These are phyloP conservation scores for Fomitopsis schrenkii DNA, from an alignment of 1,284 basidiomycete genomes.

Conservation along the genomic window DNA sequence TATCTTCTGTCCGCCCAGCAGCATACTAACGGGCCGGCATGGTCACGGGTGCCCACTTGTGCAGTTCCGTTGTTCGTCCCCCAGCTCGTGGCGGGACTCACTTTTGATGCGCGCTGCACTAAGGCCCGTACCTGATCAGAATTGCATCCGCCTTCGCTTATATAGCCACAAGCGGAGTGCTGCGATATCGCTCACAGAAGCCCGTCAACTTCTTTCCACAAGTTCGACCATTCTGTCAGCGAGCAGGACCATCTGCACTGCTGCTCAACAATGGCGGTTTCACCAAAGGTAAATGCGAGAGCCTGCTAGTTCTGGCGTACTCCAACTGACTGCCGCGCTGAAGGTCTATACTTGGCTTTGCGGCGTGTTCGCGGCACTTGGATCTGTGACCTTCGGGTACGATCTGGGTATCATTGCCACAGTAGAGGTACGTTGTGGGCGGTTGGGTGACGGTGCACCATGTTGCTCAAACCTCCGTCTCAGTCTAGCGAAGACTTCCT, in stretches of 20 bases:
- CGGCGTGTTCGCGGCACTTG: constrained; percentile 50
- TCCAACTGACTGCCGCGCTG: not conserved
- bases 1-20: no score
- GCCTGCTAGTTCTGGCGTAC: not conserved
- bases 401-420: constrained; percentile 39
- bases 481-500: constrained; percentile 26
- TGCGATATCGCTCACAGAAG: not conserved
- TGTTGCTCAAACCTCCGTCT: not conserved
- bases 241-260: no score
- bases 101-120: not conserved
- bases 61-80: no score
- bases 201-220: not conserved
- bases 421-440: constrained; percentile 35
- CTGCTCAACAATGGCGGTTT: constrained; percentile 12
- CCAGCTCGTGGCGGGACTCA: not conserved
- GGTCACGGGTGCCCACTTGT: not conserved
- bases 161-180: not conserved
- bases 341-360: constrained; percentile 59
- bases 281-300: constrained; percentile 16
- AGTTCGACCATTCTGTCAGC: no score
- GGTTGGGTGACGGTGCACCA: not conserved
- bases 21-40: not conserved
- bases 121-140: not conserved
- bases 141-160: not conserved
- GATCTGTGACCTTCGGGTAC: constrained; percentile 31